phyloP scores from a whole-genome alignment of 768 basidiomycete species.

The Tulasnella calospora region DNA sequence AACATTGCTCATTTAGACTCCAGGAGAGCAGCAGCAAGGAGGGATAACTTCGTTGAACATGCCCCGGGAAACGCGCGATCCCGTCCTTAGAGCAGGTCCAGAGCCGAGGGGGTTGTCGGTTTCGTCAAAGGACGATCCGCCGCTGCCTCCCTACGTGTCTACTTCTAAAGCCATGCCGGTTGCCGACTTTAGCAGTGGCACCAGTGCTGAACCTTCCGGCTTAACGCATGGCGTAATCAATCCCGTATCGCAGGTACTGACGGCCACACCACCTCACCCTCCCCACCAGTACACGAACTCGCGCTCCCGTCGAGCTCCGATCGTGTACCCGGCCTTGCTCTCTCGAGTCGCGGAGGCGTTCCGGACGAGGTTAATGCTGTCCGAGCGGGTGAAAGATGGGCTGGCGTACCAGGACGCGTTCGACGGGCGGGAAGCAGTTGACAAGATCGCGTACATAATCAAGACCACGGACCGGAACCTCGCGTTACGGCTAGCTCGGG shows the following conservation, averaged over 20 bases:
- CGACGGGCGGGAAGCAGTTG: conserved; percentile 94
- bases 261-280: background rate
- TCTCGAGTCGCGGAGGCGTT: conserved; percentile 94
- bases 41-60: too few relatives aligned
- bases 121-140: conserved; percentile 28
- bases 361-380: conserved; percentile 66
- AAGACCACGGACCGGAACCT: conserved; percentile 97
- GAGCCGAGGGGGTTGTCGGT: background rate
- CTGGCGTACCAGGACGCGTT: conserved; percentile 95
- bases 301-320: conserved; percentile 54
- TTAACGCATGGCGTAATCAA: conserved; percentile 36
- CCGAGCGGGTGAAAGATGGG: conserved; percentile 87
- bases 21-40: too few relatives aligned
- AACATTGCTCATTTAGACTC: too few relatives aligned
- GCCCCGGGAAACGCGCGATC: too few relatives aligned
- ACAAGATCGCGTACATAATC: conserved; percentile 96
- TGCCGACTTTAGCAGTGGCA: conserved; percentile 42
- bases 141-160: conserved; percentile 78
- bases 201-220: background rate
- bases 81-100: too few relatives aligned
- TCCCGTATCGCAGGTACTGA: conserved; percentile 32
- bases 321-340: conserved; percentile 92
- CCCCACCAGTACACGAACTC: conserved; percentile 37
- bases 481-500: conserved; percentile 88
- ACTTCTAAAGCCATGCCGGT: conserved; percentile 47